Evolutionary conservation across 495 filamentous ascomycete species (phyloP).

Genomic region (Talaromyces thailandensis): DNA sequence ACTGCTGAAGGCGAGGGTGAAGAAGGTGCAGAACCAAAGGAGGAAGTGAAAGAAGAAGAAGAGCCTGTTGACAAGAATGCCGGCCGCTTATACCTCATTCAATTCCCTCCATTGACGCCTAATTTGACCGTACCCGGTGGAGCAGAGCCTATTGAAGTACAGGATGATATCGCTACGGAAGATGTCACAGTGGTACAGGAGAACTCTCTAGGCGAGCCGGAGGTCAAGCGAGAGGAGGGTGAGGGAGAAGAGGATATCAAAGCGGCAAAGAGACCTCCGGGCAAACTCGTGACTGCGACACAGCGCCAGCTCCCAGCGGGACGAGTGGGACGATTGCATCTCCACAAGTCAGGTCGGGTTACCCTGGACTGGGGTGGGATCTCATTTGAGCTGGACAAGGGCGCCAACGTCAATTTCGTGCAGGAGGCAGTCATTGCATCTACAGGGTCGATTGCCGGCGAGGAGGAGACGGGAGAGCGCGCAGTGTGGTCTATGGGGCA

Average conservation of each 20-base stretch:
- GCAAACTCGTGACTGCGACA: constrained; percentile 28
- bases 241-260: constrained; percentile 22
- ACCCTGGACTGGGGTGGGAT: constrained; percentile 43
- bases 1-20: constrained; percentile 9
- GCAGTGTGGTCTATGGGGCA: constrained; percentile 42
- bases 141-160: constrained; percentile 10
- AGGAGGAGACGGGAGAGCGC: constrained; percentile 18
- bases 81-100: constrained; percentile 43
- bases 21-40: constrained; percentile 11
- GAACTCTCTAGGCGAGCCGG: constrained; percentile 5
- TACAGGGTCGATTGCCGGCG: background rate
- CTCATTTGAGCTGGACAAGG: constrained; percentile 36
- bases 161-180: constrained; percentile 6
- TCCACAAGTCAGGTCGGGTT: constrained; percentile 40
- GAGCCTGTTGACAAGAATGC: constrained; percentile 20
- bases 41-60: constrained; percentile 18
- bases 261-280: constrained; percentile 8
- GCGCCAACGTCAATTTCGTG: constrained; percentile 32
- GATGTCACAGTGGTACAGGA: constrained; percentile 6
- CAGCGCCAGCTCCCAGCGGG: constrained; percentile 42
- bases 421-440: constrained; percentile 38
- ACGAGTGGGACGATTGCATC: constrained; percentile 45
- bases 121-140: constrained; percentile 29
- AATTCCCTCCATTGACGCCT: constrained; percentile 47
- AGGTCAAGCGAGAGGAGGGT: constrained; percentile 27